Evolutionary conservation across 371 early-diverging fungal genomes (phyloP).

Genomic region (Mucor circinelloides): DNA sequence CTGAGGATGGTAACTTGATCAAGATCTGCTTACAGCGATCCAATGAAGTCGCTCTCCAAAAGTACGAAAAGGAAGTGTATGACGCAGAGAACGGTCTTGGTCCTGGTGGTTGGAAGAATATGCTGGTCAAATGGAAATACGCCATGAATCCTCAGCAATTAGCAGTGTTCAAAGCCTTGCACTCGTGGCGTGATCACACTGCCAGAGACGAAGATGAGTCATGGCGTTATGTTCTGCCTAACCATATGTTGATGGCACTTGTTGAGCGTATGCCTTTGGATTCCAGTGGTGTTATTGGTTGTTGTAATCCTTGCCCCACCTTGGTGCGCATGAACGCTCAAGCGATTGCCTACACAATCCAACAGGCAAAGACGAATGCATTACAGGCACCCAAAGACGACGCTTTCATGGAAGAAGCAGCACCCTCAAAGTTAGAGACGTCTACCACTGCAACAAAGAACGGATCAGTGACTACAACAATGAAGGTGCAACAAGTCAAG

Average conservation of each 20-base stretch:
- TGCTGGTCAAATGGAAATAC: constrained; percentile 67
- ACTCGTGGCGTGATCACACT: constrained; percentile 89
- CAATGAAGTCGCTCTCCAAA: constrained; percentile 61
- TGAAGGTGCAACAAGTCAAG: constrained; percentile 9
- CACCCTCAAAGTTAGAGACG: constrained; percentile 14
- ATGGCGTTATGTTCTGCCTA: constrained; percentile 86
- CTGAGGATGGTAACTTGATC: constrained; percentile 66
- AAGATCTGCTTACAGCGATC: constrained; percentile 72
- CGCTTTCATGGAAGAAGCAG: constrained; percentile 17
- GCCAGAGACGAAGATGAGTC: constrained; percentile 95
- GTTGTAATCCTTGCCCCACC: constrained; percentile 86
- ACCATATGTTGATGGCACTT: constrained; percentile 82
- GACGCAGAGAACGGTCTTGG: constrained; percentile 77
- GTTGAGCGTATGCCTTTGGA: constrained; percentile 82
- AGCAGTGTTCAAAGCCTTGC: constrained; percentile 84
- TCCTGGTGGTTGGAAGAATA: constrained; percentile 74
- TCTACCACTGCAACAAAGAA: constrained; percentile 1
- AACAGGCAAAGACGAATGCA: constrained; percentile 47
- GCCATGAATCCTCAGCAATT: constrained; percentile 65
- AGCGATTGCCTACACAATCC: constrained; percentile 76
- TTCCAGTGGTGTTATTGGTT: constrained; percentile 68
- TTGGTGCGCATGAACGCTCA: constrained; percentile 81
- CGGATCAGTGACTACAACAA: constrained; percentile 1
- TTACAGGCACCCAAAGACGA: constrained; percentile 18
- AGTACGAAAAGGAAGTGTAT: constrained; percentile 81